Percentiles rank a stretch among this genome's conserved stretches.
Evolutionary conservation across 768 basidiomycete species (phyloP).

Genomic region (Phallus indusiatus): DNA sequence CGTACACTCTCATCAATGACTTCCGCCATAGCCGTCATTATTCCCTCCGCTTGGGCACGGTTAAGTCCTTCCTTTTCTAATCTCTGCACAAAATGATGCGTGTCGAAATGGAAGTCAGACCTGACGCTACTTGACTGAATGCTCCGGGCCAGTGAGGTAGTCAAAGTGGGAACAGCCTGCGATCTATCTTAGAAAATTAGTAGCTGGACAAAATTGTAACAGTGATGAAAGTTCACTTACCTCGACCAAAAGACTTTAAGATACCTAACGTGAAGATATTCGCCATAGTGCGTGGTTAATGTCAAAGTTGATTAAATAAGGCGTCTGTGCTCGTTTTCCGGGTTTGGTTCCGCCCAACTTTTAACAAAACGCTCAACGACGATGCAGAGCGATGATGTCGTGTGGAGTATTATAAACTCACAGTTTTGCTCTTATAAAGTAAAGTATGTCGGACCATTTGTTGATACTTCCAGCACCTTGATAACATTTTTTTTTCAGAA

Average conservation of each 20-base stretch:
- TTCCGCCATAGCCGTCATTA: constrained; percentile 94
- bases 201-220: not conserved
- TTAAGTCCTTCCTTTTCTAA: constrained; percentile 84
- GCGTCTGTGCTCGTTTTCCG: not conserved
- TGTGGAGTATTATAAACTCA: constrained; percentile 91
- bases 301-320: not conserved
- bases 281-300: not conserved
- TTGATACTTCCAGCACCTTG: not conserved
- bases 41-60: constrained; percentile 87
- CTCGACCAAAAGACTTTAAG: no score
- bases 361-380: not conserved
- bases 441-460: constrained; percentile 52
- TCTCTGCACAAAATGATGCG: constrained; percentile 88
- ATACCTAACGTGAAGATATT: not conserved
- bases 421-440: constrained; percentile 99
- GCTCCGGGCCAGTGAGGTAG: not conserved
- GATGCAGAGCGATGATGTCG: constrained; percentile 96
- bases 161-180: not conserved
- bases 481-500: constrained; percentile 36
- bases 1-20: constrained; percentile 95
- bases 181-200: not conserved
- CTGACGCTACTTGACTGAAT: constrained; percentile 24
- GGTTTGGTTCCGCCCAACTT: not conserved
- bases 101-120: constrained; percentile 80
- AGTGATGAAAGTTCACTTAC: not conserved